Conservation (phyloP, 2,329 filamentous ascomycete genomes). For the Sporothrix schenckii region DNA sequence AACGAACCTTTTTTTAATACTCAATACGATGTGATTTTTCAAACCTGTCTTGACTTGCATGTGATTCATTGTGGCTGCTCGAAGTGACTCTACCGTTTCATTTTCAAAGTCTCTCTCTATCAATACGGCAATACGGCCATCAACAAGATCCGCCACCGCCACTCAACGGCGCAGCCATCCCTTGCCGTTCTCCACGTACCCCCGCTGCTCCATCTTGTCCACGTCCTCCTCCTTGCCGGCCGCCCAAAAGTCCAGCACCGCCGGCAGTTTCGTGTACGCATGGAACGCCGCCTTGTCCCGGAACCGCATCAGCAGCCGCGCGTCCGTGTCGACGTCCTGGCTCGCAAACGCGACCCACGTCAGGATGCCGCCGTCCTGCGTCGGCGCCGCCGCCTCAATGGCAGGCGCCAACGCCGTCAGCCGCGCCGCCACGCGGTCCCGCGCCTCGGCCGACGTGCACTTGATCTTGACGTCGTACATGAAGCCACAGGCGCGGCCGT, state of each 20-base stretch:
- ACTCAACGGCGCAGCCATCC: constrained; percentile 41
- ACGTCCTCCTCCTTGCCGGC: constrained; percentile 38
- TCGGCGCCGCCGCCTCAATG: constrained; percentile 30
- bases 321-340: constrained; percentile 41
- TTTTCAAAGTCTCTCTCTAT: no score
- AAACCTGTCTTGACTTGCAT: not conserved
- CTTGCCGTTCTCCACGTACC: constrained; percentile 43
- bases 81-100: no score
- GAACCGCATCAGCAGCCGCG: constrained; percentile 41
- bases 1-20: not conserved
- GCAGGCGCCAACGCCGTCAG: constrained; percentile 32
- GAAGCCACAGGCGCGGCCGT: constrained; percentile 38
- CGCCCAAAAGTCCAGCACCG: constrained; percentile 41
- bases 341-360: constrained; percentile 41
- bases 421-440: constrained; percentile 31
- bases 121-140: not conserved
- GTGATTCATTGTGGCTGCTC: no score
- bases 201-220: constrained; percentile 40
- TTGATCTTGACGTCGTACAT: constrained; percentile 42
- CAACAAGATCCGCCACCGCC: not conserved
- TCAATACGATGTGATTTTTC: not conserved
- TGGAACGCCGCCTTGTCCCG: constrained; percentile 39
- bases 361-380: constrained; percentile 34
- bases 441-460: constrained; percentile 32
- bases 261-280: constrained; percentile 37